Conservation (phyloP, 441 rosid species). For the Kokia cookei region DNA sequence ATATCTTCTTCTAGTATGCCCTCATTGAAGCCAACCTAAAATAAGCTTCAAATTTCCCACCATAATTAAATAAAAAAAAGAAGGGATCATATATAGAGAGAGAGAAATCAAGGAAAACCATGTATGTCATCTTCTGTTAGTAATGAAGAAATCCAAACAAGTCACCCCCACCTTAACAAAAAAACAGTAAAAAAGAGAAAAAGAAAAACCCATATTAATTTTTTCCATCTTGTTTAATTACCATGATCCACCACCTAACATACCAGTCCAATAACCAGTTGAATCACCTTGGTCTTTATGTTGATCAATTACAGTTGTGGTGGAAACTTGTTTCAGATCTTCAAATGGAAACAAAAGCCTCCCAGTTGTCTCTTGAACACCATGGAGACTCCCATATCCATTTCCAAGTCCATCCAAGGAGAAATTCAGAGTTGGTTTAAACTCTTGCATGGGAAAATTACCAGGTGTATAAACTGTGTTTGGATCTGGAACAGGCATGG, state of each 20-base stretch:
- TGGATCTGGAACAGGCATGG: conserved; percentile 53
- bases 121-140: conserved; percentile 42
- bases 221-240: conserved; percentile 24
- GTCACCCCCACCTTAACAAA: conserved; percentile 38
- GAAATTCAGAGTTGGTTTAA: conserved; percentile 68
- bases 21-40: conserved; percentile 43
- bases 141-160: conserved; percentile 53
- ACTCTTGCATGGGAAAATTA: conserved; percentile 52
- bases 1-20: conserved; percentile 14
- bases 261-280: conserved; percentile 82
- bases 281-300: conserved; percentile 53
- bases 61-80: conserved; percentile 1
- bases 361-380: conserved; percentile 44
- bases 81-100: conserved; percentile 7
- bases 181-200: conserved; percentile 2
- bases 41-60: conserved; percentile 34
- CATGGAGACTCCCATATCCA: conserved; percentile 44
- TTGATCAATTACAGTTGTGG: conserved; percentile 28
- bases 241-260: conserved; percentile 85
- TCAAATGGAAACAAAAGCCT: conserved; percentile 76
- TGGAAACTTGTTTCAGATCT: conserved; percentile 69
- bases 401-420: conserved; percentile 61
- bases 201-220: conserved; percentile 16
- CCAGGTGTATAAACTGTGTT: conserved; percentile 36
- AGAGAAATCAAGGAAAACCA: conserved; percentile 19